Evolutionary conservation across 78 protist species (phyloP).

Genomic region (Parvularia atlantis): DNA sequence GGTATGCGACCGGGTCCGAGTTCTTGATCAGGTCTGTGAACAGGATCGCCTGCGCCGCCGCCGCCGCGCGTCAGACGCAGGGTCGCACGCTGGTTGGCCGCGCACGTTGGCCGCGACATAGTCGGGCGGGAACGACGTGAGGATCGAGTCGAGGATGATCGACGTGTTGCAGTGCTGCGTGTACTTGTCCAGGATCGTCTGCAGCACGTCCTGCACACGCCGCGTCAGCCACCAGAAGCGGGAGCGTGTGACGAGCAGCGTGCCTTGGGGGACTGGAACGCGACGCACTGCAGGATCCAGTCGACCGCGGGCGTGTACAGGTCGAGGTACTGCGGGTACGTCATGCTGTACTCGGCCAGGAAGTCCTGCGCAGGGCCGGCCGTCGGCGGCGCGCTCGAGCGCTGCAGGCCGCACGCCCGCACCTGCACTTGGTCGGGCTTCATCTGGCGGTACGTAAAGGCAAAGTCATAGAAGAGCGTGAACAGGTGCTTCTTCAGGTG

Average conservation of each 20-base stretch:
- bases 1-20: not conserved
- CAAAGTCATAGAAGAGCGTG: not conserved
- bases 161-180: slow-evolving; percentile 26
- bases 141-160: slow-evolving; percentile 38
- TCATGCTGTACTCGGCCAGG: slow-evolving; percentile 5
- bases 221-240: not conserved
- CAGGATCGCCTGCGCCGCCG: not conserved
- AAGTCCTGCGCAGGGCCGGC: too few species aligned
- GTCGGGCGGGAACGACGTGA: slow-evolving; percentile 41
- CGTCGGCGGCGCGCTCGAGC: too few species aligned
- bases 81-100: too few species aligned
- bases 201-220: not conserved
- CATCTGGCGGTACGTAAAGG: not conserved
- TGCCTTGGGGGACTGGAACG: not conserved
- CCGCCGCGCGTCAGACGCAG: too few species aligned
- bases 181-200: not conserved
- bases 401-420: too few species aligned
- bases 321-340: slow-evolving; percentile 39
- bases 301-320: slow-evolving; percentile 55
- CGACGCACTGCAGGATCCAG: slow-evolving; percentile 62
- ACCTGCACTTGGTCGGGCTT: not conserved
- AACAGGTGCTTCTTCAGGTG: not conserved
- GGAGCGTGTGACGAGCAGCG: too few species aligned
- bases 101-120: slow-evolving; percentile 27
- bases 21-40: not conserved